phyloP scores from a whole-genome alignment of 352 stramenopile genomes.

The Globisporangium orthogonon region DNA sequence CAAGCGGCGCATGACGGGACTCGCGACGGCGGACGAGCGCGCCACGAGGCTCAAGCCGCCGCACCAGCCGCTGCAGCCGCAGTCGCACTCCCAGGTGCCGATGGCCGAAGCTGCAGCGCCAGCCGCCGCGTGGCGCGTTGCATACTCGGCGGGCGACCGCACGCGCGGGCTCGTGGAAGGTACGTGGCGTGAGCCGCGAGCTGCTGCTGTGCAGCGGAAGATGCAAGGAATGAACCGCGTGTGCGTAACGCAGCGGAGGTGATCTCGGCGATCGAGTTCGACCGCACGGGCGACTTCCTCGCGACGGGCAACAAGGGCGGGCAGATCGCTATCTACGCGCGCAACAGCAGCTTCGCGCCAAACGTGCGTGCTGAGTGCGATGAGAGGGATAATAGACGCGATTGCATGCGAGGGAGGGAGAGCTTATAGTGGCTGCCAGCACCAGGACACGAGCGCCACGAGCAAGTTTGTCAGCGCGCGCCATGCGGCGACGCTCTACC shows the following conservation, averaged over 20 bases:
- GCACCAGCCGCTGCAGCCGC: too few relatives aligned
- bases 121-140: conserved; percentile 40
- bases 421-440: neutral
- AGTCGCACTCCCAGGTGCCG: neutral
- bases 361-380: neutral
- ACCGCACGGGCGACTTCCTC: conserved; percentile 87
- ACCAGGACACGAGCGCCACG: conserved; percentile 22
- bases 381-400: neutral
- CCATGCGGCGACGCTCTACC: conserved; percentile 31
- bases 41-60: conserved; percentile 1
- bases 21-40: neutral
- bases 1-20: conserved; percentile 1
- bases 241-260: conserved; percentile 69
- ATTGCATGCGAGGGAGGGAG: neutral
- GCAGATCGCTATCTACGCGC: conserved; percentile 87
- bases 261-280: conserved; percentile 94
- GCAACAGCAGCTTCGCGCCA: conserved; percentile 20
- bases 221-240: neutral
- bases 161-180: conserved; percentile 62
- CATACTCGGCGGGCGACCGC: conserved; percentile 46
- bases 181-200: conserved; percentile 3
- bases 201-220: neutral
- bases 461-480: conserved; percentile 21
- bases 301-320: conserved; percentile 93
- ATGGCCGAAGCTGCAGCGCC: conserved; percentile 13